phyloP scores from a whole-genome alignment of 495 filamentous ascomycete species.

The Talaromyces nanjingensis region DNA sequence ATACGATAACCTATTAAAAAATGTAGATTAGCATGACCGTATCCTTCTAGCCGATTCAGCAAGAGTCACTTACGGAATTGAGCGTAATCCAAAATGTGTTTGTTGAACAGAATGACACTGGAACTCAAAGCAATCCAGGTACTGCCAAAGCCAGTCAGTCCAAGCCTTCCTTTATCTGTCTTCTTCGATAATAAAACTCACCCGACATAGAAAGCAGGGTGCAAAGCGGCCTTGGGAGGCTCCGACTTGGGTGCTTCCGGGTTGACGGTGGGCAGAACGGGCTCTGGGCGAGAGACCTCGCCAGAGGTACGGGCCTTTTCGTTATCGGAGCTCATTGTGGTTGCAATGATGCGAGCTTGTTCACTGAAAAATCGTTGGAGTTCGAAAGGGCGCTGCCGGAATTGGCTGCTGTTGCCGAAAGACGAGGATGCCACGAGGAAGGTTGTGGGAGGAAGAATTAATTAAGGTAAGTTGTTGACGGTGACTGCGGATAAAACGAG shows the following conservation, averaged over 20 bases:
- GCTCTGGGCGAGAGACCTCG: constrained; percentile 56
- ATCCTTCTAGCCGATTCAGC: not conserved
- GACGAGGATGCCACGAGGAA: constrained; percentile 41
- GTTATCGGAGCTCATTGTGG: constrained; percentile 56
- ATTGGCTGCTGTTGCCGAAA: constrained; percentile 40
- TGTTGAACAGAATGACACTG: constrained; percentile 96
- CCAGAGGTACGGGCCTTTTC: constrained; percentile 76
- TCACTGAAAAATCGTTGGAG: constrained; percentile 43
- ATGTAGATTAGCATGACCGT: constrained; percentile 3
- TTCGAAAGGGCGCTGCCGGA: constrained; percentile 45
- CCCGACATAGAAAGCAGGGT: constrained; percentile 85
- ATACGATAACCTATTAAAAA: constrained; percentile 32
- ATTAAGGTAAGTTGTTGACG: constrained; percentile 10
- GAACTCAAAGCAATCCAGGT: constrained; percentile 89
- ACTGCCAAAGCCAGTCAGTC: constrained; percentile 41
- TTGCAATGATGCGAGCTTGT: constrained; percentile 28
- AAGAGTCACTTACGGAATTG: constrained; percentile 67
- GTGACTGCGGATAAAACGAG: not conserved
- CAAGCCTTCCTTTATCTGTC: not conserved
- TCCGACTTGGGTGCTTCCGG: constrained; percentile 61
- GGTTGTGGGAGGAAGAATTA: constrained; percentile 13
- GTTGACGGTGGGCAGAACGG: constrained; percentile 73
- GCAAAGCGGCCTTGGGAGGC: constrained; percentile 57
- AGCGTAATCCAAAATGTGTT: constrained; percentile 82
- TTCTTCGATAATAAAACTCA: constrained; percentile 39